phyloP scores from a whole-genome alignment of 768 basidiomycete genomes.

The Leccinellum rugosiceps region DNA sequence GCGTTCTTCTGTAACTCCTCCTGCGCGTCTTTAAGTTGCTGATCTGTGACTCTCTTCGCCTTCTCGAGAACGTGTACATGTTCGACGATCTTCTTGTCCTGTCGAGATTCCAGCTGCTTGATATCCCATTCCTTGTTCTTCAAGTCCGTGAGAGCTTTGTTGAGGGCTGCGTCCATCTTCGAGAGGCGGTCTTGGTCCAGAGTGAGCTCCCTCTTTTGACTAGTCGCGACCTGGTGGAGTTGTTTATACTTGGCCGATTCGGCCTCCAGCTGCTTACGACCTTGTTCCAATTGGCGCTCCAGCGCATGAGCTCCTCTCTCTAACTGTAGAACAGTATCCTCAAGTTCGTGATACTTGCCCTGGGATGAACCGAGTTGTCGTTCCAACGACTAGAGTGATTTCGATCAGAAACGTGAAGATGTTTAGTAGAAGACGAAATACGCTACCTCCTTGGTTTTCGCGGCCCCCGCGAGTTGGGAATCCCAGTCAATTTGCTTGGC shows the following conservation, averaged over 20 bases:
- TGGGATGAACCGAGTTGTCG: constrained; percentile 72
- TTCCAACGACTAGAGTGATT: constrained; percentile 57
- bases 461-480: constrained; percentile 55
- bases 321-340: constrained; percentile 81
- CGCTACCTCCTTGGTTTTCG: constrained; percentile 72
- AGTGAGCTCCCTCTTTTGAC: constrained; percentile 66
- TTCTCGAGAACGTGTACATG: constrained; percentile 96
- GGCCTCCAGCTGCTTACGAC: constrained; percentile 67
- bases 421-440: not conserved
- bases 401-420: not conserved
- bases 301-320: constrained; percentile 79
- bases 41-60: constrained; percentile 91
- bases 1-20: constrained; percentile 71
- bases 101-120: constrained; percentile 77
- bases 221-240: constrained; percentile 61
- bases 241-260: constrained; percentile 73
- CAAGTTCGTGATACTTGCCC: constrained; percentile 77
- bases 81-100: constrained; percentile 98
- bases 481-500: constrained; percentile 68
- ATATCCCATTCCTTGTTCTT: constrained; percentile 83
- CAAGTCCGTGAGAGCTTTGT: constrained; percentile 76
- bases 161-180: constrained; percentile 77
- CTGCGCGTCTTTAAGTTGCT: constrained; percentile 81
- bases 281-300: constrained; percentile 66
- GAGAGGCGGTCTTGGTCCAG: constrained; percentile 64